Evolutionary conservation across 768 basidiomycete genomes (phyloP).

Genomic region (Auriscalpium microsporum): DNA sequence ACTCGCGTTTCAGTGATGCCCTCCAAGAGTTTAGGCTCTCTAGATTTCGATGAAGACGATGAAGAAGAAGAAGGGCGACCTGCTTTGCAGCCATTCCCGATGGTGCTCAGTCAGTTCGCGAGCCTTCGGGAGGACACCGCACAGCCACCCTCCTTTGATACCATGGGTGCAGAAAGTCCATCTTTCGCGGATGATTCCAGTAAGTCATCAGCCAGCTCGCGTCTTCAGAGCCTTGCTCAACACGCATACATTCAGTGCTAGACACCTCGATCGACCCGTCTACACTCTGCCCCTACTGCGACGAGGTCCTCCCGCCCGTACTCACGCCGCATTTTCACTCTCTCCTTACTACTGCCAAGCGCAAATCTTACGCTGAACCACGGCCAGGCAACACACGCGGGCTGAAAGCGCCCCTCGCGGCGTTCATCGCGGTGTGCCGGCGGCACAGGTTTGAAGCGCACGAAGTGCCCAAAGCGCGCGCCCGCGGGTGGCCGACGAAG

Average conservation of each 20-base stretch:
- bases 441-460: constrained; percentile 71
- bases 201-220: constrained; percentile 1
- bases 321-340: constrained; percentile 52
- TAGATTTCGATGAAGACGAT: constrained; percentile 2
- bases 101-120: constrained; percentile 1
- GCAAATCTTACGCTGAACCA: constrained; percentile 50
- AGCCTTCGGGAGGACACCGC: neutral
- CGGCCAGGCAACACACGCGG: constrained; percentile 66
- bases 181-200: constrained; percentile 10
- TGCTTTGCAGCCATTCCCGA: constrained; percentile 12
- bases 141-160: too few species aligned
- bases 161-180: too few species aligned
- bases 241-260: constrained; percentile 33
- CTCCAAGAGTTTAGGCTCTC: neutral
- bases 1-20: neutral
- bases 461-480: constrained; percentile 62
- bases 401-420: constrained; percentile 38
- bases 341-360: constrained; percentile 42
- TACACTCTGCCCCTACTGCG: constrained; percentile 76
- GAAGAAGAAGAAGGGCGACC: neutral
- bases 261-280: constrained; percentile 50
- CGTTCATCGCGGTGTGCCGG: constrained; percentile 64
- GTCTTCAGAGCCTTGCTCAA: neutral
- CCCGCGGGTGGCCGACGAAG: constrained; percentile 66
- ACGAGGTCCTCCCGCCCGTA: constrained; percentile 51